Evolutionary conservation across 176 grass and related monocot species (phyloP).

Genomic region (Pontederia paniculata): DNA sequence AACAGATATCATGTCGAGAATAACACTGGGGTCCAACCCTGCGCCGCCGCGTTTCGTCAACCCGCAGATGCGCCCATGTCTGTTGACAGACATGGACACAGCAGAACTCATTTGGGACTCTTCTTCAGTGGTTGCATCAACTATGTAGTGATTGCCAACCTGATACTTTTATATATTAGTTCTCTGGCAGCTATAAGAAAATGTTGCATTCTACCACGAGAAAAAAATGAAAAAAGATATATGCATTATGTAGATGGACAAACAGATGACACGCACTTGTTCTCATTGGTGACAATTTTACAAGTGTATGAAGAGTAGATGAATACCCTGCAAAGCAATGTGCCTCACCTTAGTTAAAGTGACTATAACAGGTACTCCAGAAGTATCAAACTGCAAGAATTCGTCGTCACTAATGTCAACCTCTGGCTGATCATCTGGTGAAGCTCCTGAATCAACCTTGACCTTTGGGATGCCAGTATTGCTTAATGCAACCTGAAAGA

Average conservation of each 20-base stretch:
- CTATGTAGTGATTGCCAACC: slow-evolving; percentile 76
- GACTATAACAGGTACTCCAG: slow-evolving; percentile 68
- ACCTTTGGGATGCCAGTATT: slow-evolving; percentile 95
- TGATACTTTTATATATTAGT: slow-evolving; percentile 5
- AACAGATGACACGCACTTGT: too few species aligned
- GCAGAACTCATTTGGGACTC: slow-evolving; percentile 85
- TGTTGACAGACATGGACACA: slow-evolving; percentile 64
- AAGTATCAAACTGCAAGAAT: slow-evolving; percentile 93
- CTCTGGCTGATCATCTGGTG: slow-evolving; percentile 64
- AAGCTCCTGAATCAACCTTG: slow-evolving; percentile 45
- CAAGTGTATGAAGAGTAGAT: too few species aligned
- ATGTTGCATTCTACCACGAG: not conserved
- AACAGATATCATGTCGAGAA: slow-evolving; percentile 79
- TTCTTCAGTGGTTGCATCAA: slow-evolving; percentile 66
- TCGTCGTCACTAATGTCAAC: slow-evolving; percentile 77
- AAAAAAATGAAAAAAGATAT: too few species aligned
- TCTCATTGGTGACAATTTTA: too few species aligned
- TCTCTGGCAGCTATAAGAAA: not conserved
- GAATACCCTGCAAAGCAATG: not conserved
- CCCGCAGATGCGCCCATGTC: slow-evolving; percentile 58
- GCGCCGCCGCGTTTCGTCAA: slow-evolving; percentile 67
- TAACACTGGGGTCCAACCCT: slow-evolving; percentile 61
- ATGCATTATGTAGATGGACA: too few species aligned
- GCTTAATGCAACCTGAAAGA: slow-evolving; percentile 63
- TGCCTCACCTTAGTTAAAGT: slow-evolving; percentile 72